Base-by-base conservation (phyloP, 2,329 filamentous ascomycete species). In the Colletotrichum musae region DNA sequence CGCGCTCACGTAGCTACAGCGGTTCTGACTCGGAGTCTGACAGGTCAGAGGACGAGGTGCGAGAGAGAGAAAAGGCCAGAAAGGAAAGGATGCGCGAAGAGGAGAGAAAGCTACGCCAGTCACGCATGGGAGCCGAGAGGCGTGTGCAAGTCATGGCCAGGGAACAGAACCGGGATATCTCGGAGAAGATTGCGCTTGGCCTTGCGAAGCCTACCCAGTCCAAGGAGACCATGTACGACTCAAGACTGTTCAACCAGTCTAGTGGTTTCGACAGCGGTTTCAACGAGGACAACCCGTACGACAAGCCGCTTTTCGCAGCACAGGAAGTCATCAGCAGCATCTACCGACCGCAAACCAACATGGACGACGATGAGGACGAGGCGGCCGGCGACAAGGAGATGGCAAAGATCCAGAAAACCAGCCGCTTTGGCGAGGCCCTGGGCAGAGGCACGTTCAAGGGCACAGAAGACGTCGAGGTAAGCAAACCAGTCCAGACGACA, bases 271-370 rank as follows among this genome's bases (percentile, higher is more conserved):
- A 94, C 74, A 89, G 91, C 60, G 96, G 95, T 0, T 94, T 98
- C 87, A 99, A 99, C 80, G 96, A 99, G 80, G 96, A 99, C 80
- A 96, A 99, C 77, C 91, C 92, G 0, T 99, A 98, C 83, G 96
- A 98, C 80, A 98, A 98, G 82, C 96, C 96, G 21, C 85, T 99
- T 7, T 99, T 99, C 79, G 95, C 95, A 1, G 95, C 96, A 15
- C 94, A 98, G 78, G 95, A 98, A 77, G 95, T 94, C 9, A 94
- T 98, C 75, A 96, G 90, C 82, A 95, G 92, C 79, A 98, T 99
- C 73, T 99, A 99, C 81, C 89, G 94, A 41, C 94, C 95, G 1
- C 89, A 89, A 24, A 89, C 92, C 26, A 91, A 92, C 65, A 89
- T 92, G 75, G 92, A 91, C 58, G 93, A 94, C 52, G 91, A 90